phyloP scores from a whole-genome alignment of 768 basidiomycete species.

The Lenzites betulinus region DNA sequence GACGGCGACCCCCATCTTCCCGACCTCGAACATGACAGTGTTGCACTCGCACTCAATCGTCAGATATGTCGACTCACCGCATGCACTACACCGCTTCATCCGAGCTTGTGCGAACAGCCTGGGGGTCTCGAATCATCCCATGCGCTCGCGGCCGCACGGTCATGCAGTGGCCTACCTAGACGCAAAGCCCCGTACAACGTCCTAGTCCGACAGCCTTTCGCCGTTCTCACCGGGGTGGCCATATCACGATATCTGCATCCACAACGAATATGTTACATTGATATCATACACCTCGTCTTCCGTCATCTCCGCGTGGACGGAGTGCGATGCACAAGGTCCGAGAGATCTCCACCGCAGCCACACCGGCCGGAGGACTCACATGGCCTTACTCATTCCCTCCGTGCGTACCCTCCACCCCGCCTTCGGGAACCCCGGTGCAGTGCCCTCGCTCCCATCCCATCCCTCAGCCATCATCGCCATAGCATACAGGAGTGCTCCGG shows the following conservation, averaged over 20 bases:
- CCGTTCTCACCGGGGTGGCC: background rate
- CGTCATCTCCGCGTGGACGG: conserved; percentile 1
- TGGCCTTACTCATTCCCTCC: conserved; percentile 39
- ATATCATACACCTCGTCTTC: background rate
- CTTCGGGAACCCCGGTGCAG: conserved; percentile 44
- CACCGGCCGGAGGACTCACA: conserved; percentile 26
- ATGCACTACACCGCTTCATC: background rate
- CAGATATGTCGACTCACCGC: conserved; percentile 3
- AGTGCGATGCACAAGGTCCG: background rate
- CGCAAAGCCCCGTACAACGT: background rate
- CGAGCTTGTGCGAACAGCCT: background rate
- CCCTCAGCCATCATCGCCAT: conserved; percentile 61
- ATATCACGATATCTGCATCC: background rate
- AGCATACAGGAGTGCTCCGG: conserved; percentile 52
- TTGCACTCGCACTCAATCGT: conserved; percentile 6
- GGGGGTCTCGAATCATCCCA: background rate
- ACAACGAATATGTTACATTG: background rate
- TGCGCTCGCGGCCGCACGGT: background rate
- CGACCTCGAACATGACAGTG: conserved; percentile 6
- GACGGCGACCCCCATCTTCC: background rate
- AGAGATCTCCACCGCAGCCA: too few relatives aligned
- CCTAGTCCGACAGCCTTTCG: background rate
- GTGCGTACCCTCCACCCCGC: conserved; percentile 41
- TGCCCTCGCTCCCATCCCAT: conserved; percentile 49
- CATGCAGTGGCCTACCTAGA: background rate